These are phyloP conservation scores for Dactylis glomerata DNA, from an alignment of 176 grass and related monocot genomes.

Conservation along the genomic window DNA sequence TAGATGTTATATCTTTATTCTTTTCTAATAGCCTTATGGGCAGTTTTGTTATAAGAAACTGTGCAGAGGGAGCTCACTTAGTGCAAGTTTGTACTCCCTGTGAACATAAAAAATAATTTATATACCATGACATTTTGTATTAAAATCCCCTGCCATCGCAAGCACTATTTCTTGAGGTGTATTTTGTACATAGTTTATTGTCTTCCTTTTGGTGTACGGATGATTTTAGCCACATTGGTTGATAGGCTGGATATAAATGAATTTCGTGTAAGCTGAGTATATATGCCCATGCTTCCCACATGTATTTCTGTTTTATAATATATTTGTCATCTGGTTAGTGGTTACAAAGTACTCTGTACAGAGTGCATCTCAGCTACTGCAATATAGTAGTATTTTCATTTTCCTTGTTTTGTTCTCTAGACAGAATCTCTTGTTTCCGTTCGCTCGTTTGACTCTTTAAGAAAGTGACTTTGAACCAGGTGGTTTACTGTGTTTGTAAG, in stretches of 20 bases:
- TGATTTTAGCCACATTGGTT: not conserved
- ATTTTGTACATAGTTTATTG: not conserved
- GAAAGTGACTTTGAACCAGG: no score
- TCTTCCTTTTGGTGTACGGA: not conserved
- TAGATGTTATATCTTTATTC: not conserved
- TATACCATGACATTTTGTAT: not conserved
- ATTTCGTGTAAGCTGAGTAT: not conserved
- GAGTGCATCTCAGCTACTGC: no score
- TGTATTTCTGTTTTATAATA: no score
- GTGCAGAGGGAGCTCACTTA: conserved; percentile 9
- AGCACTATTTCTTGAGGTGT: not conserved
- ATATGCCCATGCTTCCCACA: no score
- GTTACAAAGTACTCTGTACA: no score
- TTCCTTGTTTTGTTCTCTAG: no score
- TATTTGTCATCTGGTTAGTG: no score
- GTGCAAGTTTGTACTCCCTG: not conserved
- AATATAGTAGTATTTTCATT: no score
- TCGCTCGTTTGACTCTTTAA: no score
- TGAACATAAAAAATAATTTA: not conserved
- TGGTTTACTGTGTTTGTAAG: no score
- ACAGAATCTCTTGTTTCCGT: no score
- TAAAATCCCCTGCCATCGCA: not conserved
- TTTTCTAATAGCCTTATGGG: not conserved
- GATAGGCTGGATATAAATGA: not conserved
- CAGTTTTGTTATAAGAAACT: conserved; percentile 25